A percentile compares a stretch with the other conserved stretches of the same genome.
These are phyloP conservation scores for Melaleuca alternifolia DNA, from an alignment of 345 rosid genomes.

Conservation along the genomic window DNA sequence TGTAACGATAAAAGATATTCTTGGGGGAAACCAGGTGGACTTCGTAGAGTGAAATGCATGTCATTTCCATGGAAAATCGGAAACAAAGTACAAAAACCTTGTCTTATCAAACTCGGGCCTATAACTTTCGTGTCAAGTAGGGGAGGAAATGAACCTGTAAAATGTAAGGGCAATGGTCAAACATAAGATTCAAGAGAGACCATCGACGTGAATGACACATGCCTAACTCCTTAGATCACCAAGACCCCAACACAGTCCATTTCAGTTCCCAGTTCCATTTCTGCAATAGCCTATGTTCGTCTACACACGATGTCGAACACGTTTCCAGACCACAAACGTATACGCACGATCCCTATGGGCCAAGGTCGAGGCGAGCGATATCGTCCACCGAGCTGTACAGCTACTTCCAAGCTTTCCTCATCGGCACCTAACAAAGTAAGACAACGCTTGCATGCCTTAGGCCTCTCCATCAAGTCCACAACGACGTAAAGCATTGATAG, in stretches of 20 bases:
- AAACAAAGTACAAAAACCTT: neutral
- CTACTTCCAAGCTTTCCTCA: neutral
- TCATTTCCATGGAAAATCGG: neutral
- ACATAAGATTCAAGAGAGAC: neutral
- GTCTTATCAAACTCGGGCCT: neutral
- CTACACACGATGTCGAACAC: neutral
- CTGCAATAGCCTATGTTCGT: neutral
- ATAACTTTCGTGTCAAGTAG: neutral
- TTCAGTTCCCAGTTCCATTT: neutral
- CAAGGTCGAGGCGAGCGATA: neutral
- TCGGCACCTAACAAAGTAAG: neutral
- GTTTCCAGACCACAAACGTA: neutral
- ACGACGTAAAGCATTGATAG: neutral
- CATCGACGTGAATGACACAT: neutral
- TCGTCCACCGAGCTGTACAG: neutral
- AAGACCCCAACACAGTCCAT: neutral
- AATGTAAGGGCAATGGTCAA: neutral
- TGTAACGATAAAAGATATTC: neutral
- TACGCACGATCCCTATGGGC: neutral
- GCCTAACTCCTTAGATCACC: neutral
- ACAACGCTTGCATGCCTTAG: neutral
- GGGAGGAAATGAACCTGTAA: neutral
- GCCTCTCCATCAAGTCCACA: neutral
- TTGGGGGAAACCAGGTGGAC: neutral
- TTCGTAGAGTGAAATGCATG: neutral